Base-by-base conservation (phyloP, 768 basidiomycete genomes). In the Macrolepiota dolichaula region DNA sequence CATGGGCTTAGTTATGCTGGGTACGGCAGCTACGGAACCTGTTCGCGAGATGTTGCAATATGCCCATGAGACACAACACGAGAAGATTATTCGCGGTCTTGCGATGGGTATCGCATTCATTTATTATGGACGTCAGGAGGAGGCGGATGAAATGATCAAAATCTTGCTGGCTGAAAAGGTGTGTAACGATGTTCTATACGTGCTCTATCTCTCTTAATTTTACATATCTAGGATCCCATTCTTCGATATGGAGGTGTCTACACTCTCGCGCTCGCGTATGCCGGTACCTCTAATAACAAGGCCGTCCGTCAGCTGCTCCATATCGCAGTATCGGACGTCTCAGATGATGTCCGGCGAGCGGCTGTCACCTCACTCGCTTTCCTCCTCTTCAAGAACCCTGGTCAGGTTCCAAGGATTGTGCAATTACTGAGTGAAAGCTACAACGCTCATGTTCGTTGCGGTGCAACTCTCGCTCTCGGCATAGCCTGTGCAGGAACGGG, bases 401-500 rank as follows among this genome's bases (percentile, higher is more conserved):
- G 85, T 12, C 96, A 98, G 77, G 96, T 99, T 1, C 97, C 97
- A 19, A 83, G 97, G 49, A 92, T 98, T 62, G 97, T 99, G 5
- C 97, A 99, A 71, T 83, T 99, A 15, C 78, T 99, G 55, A 94
- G 93, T 65, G 97, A 99, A 79, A 96, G 94, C 68, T 99, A 99
- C 75, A 99, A 98, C 71, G 97, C 97, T 13, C 96, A 98, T 71
- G 97, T 99, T 24, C 85, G 97, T 46, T 98, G 96, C 64, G 96
- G 96, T 65, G 95, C 96, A 29, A 97, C 96, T 4, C 82, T 99
- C 35, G 97, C 97, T 22, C 80, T 99, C 24, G 97, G 97, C 64
- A 94, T 99, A 68, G 92, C 96, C 15, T 99, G 97, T 69, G 96
- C 96, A 25, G 96, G 97, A 15, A 98, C 96, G 17, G 97, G 96